A percentile compares a stretch with the other conserved stretches of the same genome.
Conservation (phyloP, 768 basidiomycete species). For the Russula griseocarnosa region DNA sequence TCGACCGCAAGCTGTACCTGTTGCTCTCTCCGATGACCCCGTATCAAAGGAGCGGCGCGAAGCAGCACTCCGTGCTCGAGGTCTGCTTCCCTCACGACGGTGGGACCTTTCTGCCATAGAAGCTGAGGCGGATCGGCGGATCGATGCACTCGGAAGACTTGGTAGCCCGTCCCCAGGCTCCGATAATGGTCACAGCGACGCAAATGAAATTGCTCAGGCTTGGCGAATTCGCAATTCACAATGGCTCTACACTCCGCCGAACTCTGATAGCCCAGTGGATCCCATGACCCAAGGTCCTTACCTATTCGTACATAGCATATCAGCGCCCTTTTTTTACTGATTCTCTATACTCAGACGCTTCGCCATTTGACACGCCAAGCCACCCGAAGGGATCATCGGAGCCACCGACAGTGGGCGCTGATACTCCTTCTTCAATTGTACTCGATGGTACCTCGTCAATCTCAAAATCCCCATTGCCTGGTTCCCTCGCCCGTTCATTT, state of each 20-base stretch:
- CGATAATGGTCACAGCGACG: constrained; percentile 11
- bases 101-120: constrained; percentile 23
- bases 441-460: neutral
- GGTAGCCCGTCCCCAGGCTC: neutral
- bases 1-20: constrained; percentile 9
- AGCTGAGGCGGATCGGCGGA: constrained; percentile 22
- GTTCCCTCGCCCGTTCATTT: neutral
- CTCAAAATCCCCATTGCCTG: neutral
- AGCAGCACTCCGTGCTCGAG: constrained; percentile 24
- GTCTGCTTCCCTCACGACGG: constrained; percentile 17
- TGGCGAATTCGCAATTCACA: constrained; percentile 16
- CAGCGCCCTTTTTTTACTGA: neutral
- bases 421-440: neutral
- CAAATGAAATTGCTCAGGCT: constrained; percentile 20
- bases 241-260: neutral
- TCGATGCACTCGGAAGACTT: neutral
- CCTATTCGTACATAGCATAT: neutral
- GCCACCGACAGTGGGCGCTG: neutral
- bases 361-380: neutral
- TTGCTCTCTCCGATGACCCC: constrained; percentile 14
- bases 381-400: neutral
- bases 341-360: neutral
- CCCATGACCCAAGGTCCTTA: constrained; percentile 14
- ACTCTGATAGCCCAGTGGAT: neutral
- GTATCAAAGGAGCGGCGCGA: constrained; percentile 22